A percentile compares a stretch with the other conserved stretches of the same genome.
Evolutionary conservation across 2,329 filamentous ascomycete species (phyloP).

Genomic region (Myriosclerotinia curreyana): DNA sequence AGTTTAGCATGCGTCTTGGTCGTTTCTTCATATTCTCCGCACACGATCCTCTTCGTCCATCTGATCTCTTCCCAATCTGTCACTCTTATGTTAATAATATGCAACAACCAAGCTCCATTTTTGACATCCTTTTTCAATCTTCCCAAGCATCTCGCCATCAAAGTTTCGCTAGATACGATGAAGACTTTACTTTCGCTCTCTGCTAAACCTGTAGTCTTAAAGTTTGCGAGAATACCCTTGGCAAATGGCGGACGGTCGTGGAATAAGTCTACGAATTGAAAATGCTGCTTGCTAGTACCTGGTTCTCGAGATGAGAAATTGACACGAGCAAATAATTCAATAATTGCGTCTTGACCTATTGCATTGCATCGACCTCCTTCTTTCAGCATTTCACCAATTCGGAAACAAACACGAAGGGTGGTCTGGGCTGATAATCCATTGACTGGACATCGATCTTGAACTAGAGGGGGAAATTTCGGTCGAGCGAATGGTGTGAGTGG

Average conservation of each 20-base stretch:
- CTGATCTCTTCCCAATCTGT: constrained; percentile 54
- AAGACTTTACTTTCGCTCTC: constrained; percentile 48
- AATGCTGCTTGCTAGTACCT: constrained; percentile 52
- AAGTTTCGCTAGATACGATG: constrained; percentile 37
- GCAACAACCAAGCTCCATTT: constrained; percentile 42
- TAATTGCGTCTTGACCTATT: constrained; percentile 51
- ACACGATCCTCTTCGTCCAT: constrained; percentile 47
- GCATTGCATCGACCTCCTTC: constrained; percentile 45
- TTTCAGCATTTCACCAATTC: constrained; percentile 58
- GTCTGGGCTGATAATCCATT: constrained; percentile 49
- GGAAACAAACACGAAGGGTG: constrained; percentile 59
- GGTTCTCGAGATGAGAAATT: constrained; percentile 54
- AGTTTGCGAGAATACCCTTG: constrained; percentile 47
- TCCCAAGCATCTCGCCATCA: constrained; percentile 49
- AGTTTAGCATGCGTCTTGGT: constrained; percentile 12
- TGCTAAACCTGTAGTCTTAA: constrained; percentile 46
- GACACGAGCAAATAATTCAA: constrained; percentile 64
- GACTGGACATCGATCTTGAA: constrained; percentile 53
- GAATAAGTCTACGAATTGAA: constrained; percentile 62
- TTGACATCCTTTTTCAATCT: constrained; percentile 46
- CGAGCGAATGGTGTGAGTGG: constrained; percentile 48
- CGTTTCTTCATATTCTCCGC: constrained; percentile 28
- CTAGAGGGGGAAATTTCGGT: constrained; percentile 48
- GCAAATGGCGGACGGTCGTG: constrained; percentile 56
- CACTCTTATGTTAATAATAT: constrained; percentile 50